Percentiles rank a stretch among this genome's conserved stretches.
These are phyloP conservation scores for Termitomyces sp. DNA, from an alignment of 768 basidiomycete species.

Conservation along the genomic window DNA sequence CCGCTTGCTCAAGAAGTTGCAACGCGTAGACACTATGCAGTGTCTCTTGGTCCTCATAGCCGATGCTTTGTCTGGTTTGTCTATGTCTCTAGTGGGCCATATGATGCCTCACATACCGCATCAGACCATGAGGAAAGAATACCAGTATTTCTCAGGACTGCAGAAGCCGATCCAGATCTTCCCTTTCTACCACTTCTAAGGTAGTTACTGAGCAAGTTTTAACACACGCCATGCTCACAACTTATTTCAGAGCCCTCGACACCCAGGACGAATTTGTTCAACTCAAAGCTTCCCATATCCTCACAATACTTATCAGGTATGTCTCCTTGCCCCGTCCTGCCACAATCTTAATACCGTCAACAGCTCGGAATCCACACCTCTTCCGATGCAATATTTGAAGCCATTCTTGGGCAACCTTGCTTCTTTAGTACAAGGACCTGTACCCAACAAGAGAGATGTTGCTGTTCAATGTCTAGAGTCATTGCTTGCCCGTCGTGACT, in stretches of 20 bases:
- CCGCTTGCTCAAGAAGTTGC: conserved; percentile 79
- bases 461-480: conserved; percentile 90
- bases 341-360: not conserved
- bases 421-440: conserved; percentile 54
- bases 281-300: conserved; percentile 82
- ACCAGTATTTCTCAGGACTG: conserved; percentile 62
- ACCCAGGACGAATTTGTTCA: conserved; percentile 95
- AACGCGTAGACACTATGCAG: conserved; percentile 84
- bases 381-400: conserved; percentile 49
- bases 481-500: conserved; percentile 76
- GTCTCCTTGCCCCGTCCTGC: conserved; percentile 3
- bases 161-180: conserved; percentile 68
- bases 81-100: not conserved
- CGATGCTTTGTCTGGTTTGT: conserved; percentile 79
- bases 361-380: conserved; percentile 48
- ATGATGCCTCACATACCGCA: not conserved
- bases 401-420: conserved; percentile 62
- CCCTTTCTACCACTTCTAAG: conserved; percentile 79
- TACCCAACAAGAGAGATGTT: conserved; percentile 76
- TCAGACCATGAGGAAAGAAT: conserved; percentile 88
- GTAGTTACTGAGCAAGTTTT: conserved; percentile 31
- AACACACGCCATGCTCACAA: conserved; percentile 10
- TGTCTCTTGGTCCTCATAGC: conserved; percentile 83
- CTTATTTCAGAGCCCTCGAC: conserved; percentile 60
- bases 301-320: conserved; percentile 84